Base-by-base conservation (phyloP, 768 basidiomycete genomes). In the Suillus occidentalis region DNA sequence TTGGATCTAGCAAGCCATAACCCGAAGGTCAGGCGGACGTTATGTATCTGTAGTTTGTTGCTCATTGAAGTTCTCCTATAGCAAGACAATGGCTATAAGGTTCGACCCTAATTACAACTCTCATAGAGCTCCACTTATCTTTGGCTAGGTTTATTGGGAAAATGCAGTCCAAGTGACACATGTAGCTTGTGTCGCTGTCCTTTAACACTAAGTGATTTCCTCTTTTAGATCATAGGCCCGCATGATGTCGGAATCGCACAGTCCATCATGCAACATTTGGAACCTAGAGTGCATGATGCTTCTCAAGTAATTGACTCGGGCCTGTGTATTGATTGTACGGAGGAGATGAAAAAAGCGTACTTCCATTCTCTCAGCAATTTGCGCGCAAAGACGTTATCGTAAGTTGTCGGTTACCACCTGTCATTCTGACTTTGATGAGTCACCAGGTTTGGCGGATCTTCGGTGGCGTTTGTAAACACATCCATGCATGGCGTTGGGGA, bases 401-500 rank as follows among this genome's bases (percentile, higher is more conserved):
- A 42, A 59, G 58, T 20, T 42, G 18, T 20, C 9, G 14, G 39
- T 14, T 42, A 31, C 10, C 28, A 13, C 40, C 16, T 18, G 57
- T 18, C 22, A 58, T 42, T 43, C 68, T 81, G 13, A 68, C 63
- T 55, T 55, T 63, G 10, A 10, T 42, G 25, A 42, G 16, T 28
- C 25, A 42, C 25, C 12, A 43, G 25, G 31, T 13, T 42, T 42
- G 20, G 18, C 40, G 28, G 28, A 42, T 6, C 10, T 22, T 36
- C 77, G 6, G 64, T 89, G 66, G 85, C 81, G 68, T 92, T 95
- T 68, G 90, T 93, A 22, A 93, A 94, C 72, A 96, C 95, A 0
- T 90, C 94, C 0, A 89, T 96, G 90, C 94, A 96, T 69, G 94
- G 94, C 0, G 94, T 96, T 61, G 88, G 92, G 68, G 84, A 94